A percentile compares a stretch with the other conserved stretches of the same genome.
phyloP scores from a whole-genome alignment of 2,329 filamentous ascomycete species.

The Aureobasidium melanogenum region DNA sequence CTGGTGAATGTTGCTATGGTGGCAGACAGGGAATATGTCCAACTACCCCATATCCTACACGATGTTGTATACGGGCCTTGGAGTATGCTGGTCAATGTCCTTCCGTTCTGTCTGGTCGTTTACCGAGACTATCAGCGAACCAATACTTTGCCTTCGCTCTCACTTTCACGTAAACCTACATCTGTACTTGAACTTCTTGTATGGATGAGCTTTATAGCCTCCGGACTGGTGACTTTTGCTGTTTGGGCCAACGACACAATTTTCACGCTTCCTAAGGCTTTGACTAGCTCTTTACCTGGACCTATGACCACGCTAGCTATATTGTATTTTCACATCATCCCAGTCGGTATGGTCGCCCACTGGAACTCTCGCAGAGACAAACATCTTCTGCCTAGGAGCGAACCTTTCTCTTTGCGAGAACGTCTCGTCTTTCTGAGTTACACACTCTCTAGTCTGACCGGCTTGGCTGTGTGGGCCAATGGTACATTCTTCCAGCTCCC shows the following conservation, averaged over 20 bases:
- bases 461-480: neutral
- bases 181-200: neutral
- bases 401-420: neutral
- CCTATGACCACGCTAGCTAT: neutral
- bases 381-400: neutral
- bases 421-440: neutral
- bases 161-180: no score
- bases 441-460: neutral
- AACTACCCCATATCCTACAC: no score
- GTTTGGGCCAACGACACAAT: neutral
- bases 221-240: neutral
- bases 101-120: no score
- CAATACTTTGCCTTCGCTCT: no score
- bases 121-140: no score
- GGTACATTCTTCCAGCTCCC: neutral
- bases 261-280: neutral
- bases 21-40: no score
- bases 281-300: neutral
- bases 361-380: neutral
- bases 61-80: no score
- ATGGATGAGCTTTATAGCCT: neutral
- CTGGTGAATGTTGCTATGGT: no score
- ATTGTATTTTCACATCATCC: neutral
- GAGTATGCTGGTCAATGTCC: no score
- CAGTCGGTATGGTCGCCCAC: neutral